Conservation (phyloP, 176 grass and related monocot genomes). For the Zizania latifolia region DNA sequence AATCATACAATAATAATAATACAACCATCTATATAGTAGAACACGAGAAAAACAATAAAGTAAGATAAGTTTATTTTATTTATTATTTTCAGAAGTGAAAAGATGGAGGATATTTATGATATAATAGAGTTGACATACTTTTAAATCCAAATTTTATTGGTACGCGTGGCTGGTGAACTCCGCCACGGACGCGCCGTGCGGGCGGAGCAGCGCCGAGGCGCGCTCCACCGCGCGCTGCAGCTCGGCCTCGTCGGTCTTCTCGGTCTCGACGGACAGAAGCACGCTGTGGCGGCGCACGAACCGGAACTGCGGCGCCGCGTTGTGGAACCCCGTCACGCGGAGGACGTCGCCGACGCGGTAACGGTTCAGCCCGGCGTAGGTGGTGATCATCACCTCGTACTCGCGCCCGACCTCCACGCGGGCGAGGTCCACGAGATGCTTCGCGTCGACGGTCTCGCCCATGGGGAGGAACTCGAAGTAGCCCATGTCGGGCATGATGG, state of each 20-base stretch:
- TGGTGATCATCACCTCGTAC: constrained; percentile 35
- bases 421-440: constrained; percentile 5
- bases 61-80: no score
- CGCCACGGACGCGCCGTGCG: constrained; percentile 1
- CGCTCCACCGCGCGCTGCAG: constrained; percentile 20
- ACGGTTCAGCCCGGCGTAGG: constrained; percentile 18
- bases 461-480: background rate
- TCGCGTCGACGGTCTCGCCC: background rate
- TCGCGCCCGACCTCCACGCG: constrained; percentile 9
- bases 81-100: no score
- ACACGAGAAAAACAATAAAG: no score
- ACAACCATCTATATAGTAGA: no score
- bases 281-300: constrained; percentile 27
- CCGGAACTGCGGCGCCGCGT: constrained; percentile 22
- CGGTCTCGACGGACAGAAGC: constrained; percentile 18
- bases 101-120: no score
- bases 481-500: background rate
- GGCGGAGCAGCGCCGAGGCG: background rate
- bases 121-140: no score
- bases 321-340: constrained; percentile 18
- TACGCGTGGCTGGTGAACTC: constrained; percentile 36
- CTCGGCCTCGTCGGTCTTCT: constrained; percentile 36
- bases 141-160: no score
- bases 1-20: no score
- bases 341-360: constrained; percentile 32